Evolutionary conservation across 192 early-diverging fungal genomes (phyloP).

Genomic region (Phycomyces blakesleeanus): DNA sequence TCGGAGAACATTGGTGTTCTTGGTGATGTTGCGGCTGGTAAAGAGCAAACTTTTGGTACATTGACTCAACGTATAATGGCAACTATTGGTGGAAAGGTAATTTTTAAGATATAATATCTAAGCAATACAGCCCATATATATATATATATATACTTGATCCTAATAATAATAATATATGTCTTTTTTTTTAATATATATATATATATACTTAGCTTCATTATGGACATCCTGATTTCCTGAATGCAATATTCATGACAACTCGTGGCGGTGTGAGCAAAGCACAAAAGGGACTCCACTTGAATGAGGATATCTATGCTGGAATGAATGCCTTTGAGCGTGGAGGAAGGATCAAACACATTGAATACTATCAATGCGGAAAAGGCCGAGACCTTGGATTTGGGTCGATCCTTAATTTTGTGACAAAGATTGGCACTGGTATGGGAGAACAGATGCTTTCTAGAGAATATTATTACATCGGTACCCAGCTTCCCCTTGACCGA

Average conservation of each 20-base stretch:
- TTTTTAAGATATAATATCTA: conserved; percentile 39
- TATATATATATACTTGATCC: too few species aligned
- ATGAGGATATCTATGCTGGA: conserved; percentile 92
- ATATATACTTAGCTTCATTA: conserved; percentile 33
- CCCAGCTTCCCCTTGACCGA: conserved; percentile 78
- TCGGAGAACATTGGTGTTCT: conserved; percentile 82
- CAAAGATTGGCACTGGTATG: conserved; percentile 94
- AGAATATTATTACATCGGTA: conserved; percentile 88
- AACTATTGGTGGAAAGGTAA: conserved; percentile 76
- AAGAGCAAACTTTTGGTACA: conserved; percentile 87
- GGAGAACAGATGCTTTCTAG: conserved; percentile 90
- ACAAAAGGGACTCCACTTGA: conserved; percentile 86
- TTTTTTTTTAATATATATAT: too few species aligned
- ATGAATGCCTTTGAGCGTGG: conserved; percentile 85
- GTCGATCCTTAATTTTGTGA: conserved; percentile 84
- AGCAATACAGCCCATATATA: background rate
- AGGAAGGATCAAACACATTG: conserved; percentile 84
- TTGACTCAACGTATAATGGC: conserved; percentile 84
- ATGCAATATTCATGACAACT: conserved; percentile 84
- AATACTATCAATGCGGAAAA: conserved; percentile 92
- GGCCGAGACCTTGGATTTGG: conserved; percentile 89
- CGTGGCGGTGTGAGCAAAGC: conserved; percentile 87
- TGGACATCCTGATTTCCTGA: conserved; percentile 88
- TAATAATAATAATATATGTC: too few species aligned
- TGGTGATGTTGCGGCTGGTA: conserved; percentile 85